Conservation (phyloP, 495 filamentous ascomycete genomes). For the Trichoderma virens region DNA sequence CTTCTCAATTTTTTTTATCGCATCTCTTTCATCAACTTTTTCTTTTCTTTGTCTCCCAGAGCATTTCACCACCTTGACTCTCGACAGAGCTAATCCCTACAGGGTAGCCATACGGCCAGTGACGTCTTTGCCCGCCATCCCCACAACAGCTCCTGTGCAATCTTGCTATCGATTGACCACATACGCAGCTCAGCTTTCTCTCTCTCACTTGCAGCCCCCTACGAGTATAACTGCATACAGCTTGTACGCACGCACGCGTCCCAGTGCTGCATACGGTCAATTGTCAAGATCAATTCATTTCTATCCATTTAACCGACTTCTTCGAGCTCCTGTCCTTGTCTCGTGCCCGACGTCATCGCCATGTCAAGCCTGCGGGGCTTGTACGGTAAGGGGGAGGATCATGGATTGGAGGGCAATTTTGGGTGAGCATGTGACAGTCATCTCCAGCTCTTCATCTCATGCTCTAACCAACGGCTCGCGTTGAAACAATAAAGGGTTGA, state of each 20-base stretch:
- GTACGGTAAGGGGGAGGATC: slow-evolving; percentile 23
- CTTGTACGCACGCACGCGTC: background rate
- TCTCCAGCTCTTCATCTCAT: background rate
- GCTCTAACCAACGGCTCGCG: background rate
- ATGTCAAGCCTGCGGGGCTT: slow-evolving; percentile 30
- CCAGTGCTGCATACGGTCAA: background rate
- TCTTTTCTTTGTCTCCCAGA: background rate
- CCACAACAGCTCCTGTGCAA: slow-evolving; percentile 5
- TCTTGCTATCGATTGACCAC: slow-evolving; percentile 5
- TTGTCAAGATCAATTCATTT: background rate
- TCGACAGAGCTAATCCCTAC: background rate
- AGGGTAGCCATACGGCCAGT: background rate
- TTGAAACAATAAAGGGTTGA: slow-evolving; percentile 62
- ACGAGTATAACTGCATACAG: background rate
- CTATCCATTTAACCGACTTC: background rate
- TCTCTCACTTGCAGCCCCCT: background rate
- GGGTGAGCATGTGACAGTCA: slow-evolving; percentile 11
- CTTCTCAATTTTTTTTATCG: background rate
- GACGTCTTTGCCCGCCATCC: background rate
- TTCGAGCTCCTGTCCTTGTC: background rate
- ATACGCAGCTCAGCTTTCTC: background rate
- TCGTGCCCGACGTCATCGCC: slow-evolving; percentile 8
- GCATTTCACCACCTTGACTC: background rate
- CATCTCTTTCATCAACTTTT: background rate
- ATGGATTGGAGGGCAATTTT: slow-evolving; percentile 30